A percentile compares a stretch with the other conserved stretches of the same genome.
phyloP scores from a whole-genome alignment of 73 alveolate species.

The Paraurostyla sp. region DNA sequence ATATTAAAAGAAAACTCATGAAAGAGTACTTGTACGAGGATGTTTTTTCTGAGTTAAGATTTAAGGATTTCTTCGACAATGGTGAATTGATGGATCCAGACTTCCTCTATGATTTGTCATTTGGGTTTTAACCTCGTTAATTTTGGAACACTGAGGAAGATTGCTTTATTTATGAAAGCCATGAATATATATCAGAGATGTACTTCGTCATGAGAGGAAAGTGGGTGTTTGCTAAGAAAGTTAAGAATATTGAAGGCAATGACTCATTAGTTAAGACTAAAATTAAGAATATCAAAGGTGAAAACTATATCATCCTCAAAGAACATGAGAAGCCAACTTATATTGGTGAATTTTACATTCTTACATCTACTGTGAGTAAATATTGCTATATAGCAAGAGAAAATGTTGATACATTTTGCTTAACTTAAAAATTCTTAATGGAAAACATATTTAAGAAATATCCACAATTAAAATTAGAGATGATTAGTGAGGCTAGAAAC shows the following conservation, averaged over 20 bases:
- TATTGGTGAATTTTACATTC: constrained; percentile 67
- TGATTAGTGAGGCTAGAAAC: constrained; percentile 17
- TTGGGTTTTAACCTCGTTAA: constrained; percentile 68
- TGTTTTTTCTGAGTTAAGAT: constrained; percentile 48
- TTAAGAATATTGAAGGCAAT: not conserved
- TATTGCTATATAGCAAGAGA: constrained; percentile 49
- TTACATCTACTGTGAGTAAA: constrained; percentile 47
- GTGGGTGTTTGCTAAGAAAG: constrained; percentile 45
- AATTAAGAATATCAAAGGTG: not conserved
- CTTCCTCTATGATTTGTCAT: constrained; percentile 67
- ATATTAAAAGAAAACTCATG: constrained; percentile 69
- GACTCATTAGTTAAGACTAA: not conserved
- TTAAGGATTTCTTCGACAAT: constrained; percentile 59
- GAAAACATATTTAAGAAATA: constrained; percentile 50
- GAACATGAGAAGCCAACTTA: not conserved
- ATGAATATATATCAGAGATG: constrained; percentile 70
- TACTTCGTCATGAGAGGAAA: constrained; percentile 65
- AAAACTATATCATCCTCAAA: constrained; percentile 2
- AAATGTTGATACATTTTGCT: constrained; percentile 31
- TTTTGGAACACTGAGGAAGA: constrained; percentile 58
- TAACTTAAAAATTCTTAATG: constrained; percentile 8
- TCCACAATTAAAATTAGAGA: constrained; percentile 42
- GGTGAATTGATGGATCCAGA: constrained; percentile 50
- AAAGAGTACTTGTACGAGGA: constrained; percentile 61
- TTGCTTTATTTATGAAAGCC: constrained; percentile 55